Evolutionary conservation across 140 eudicot genomes (phyloP), one percentile per base, ranked within the genome.

Genomic region (Cichorium intybus): DNA sequence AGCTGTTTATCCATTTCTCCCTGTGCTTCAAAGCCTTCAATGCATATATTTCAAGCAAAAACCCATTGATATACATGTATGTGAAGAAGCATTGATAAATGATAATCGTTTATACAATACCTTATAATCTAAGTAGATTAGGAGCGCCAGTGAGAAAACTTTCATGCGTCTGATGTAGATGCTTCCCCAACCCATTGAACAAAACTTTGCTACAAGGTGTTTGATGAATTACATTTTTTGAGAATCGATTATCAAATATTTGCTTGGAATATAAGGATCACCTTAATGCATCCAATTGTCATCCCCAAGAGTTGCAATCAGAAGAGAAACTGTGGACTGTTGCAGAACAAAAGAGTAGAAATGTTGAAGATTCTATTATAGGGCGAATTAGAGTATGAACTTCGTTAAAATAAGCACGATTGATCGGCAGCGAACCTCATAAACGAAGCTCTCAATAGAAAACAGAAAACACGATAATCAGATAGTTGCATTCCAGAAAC

Each of bases 101-200:
- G 9, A 14, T 29, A 17, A 35, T 20, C 16, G 10, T 23, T n/a
- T n/a, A n/a, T 10, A 39, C 3, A 11, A 17, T 53, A 88, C 96
- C 96, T 88, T 88, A 73, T 90, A 90, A 72, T 90, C 97, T 72
- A 90, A 66, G 81, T 90, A 90, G 80, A 90, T 82, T 24, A 90
- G 46, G 62, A 90, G 35, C 26, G 97, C 97, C 78, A 82, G 43
- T 8, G 94, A 59, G 80, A 90, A 87, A 48, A 90, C 95, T 78
- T 77, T 90, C 80, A 87, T 35, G 10, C 96, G 94, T 77, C 96
- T 78, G 41, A 67, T 49, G 75, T 77, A 84, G 56, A 84, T 84
- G 83, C 76, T 84, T 72, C 90, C 97, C 96, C 94, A 78, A 16
- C 83, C 96, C 97, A 90, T 90, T 18, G 37, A 65, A 62, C 57